A percentile compares a stretch with the other conserved stretches of the same genome.
These are phyloP conservation scores for Solanum appendiculatum DNA, from an alignment of 257 asterid genomes.

Conservation along the genomic window DNA sequence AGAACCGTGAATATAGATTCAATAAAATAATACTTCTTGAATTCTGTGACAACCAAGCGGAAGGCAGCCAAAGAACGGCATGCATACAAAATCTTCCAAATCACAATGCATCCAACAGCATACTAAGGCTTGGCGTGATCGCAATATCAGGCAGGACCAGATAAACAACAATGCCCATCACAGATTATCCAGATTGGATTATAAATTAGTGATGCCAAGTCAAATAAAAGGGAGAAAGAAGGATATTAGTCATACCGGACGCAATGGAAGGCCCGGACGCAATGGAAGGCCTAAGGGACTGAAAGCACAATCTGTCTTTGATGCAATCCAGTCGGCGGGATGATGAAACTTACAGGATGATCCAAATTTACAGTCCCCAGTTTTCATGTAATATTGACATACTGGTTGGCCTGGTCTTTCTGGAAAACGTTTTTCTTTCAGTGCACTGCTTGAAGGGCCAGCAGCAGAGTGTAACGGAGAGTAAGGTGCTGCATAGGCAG, in stretches of 20 bases:
- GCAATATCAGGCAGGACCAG: not conserved
- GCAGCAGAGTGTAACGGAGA: slow-evolving; percentile 36
- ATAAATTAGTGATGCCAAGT: not conserved
- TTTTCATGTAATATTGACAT: slow-evolving; percentile 75
- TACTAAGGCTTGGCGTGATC: not conserved
- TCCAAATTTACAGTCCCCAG: slow-evolving; percentile 86
- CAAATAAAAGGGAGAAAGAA: not conserved
- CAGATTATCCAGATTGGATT: not conserved
- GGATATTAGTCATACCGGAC: slow-evolving; percentile 51
- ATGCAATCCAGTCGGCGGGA: slow-evolving; percentile 45
- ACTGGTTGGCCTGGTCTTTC: slow-evolving; percentile 71
- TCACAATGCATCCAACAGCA: not conserved
- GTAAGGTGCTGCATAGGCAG: slow-evolving; percentile 43
- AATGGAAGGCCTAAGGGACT: slow-evolving; percentile 77
- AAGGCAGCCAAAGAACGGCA: not conserved
- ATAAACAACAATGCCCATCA: not conserved
- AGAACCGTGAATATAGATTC: not conserved
- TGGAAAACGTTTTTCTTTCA: slow-evolving; percentile 48
- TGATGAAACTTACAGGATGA: slow-evolving; percentile 77
- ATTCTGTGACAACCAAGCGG: not conserved
- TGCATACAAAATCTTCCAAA: not conserved
- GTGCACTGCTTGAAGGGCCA: slow-evolving; percentile 24
- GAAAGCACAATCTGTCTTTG: slow-evolving; percentile 38
- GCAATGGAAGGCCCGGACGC: slow-evolving; percentile 88
- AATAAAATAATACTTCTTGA: not conserved